Conservation (phyloP, 148 eudicot species). For the Rhododendron henanense region DNA sequence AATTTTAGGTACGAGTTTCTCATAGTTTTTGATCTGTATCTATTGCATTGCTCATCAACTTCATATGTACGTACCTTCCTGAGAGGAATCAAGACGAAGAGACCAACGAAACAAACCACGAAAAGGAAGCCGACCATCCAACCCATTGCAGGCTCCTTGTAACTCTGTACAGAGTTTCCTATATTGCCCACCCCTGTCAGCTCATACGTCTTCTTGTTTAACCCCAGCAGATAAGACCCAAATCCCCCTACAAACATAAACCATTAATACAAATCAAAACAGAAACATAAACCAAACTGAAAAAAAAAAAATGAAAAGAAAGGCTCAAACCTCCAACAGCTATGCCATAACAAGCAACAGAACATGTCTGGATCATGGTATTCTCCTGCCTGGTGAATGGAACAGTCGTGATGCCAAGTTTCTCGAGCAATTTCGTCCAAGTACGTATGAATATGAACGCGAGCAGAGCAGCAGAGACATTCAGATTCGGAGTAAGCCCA, state of each 20-base stretch:
- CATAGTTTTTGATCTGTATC: not conserved
- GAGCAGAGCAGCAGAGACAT: conserved; percentile 82
- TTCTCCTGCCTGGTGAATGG: conserved; percentile 90
- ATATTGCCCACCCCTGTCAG: conserved; percentile 47
- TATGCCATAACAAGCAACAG: conserved; percentile 89
- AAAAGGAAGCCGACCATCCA: conserved; percentile 79
- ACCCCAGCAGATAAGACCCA: conserved; percentile 75
- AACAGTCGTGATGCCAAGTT: conserved; percentile 38
- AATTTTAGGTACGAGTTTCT: not conserved
- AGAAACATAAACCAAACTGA: not conserved
- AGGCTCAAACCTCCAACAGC: conserved; percentile 61
- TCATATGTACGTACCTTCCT: conserved; percentile 46
- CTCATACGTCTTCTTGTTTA: conserved; percentile 79
- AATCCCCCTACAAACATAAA: conserved; percentile 45
- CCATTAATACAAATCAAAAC: not conserved
- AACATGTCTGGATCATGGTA: conserved; percentile 85
- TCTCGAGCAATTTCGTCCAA: conserved; percentile 54
- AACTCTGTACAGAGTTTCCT: conserved; percentile 60
- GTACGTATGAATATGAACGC: conserved; percentile 57
- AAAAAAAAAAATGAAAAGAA: not conserved
- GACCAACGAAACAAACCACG: conserved; percentile 73
- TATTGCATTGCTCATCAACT: not conserved
- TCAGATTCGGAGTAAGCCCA: conserved; percentile 69
- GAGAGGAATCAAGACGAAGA: conserved; percentile 80
- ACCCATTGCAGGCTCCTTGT: conserved; percentile 61